Percentiles rank a stretch among this genome's conserved stretches.
These are phyloP conservation scores for Botryococcus braunii DNA, from an alignment of 163 green algal species.

Conservation along the genomic window DNA sequence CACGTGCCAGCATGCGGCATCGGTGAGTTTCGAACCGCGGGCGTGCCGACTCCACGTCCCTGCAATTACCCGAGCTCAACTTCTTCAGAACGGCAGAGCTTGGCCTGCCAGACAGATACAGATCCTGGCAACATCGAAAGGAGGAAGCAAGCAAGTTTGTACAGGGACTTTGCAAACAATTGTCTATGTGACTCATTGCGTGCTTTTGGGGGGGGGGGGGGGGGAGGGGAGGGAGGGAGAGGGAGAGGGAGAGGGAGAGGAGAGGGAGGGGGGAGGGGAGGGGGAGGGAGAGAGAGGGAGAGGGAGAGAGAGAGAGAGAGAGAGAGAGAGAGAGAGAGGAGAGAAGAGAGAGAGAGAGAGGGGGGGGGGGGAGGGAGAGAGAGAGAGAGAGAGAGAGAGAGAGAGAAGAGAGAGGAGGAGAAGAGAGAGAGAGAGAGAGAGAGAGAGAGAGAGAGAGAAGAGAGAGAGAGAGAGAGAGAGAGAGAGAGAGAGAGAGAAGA, in stretches of 20 bases:
- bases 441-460: no score
- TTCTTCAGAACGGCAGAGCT: not conserved
- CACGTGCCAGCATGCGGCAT: constrained; percentile 27
- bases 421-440: no score
- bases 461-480: no score
- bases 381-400: not conserved
- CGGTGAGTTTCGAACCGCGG: constrained; percentile 22
- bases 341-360: not conserved
- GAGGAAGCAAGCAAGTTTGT: not conserved
- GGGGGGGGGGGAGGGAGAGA: not conserved
- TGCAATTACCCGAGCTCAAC: not conserved
- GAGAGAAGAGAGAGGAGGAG: not conserved
- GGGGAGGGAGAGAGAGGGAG: not conserved
- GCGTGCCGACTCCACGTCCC: constrained; percentile 19
- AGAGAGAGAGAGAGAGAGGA: not conserved
- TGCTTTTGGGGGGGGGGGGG: no score
- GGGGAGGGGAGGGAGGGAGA: not conserved
- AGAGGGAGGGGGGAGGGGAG: not conserved
- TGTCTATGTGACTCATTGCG: no score
- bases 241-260: not conserved
- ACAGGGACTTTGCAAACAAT: not conserved
- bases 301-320: not conserved
- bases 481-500: no score
- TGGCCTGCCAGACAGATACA: not conserved
- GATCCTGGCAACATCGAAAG: not conserved